phyloP scores from a whole-genome alignment of 441 rosid species.

The Gossypium gossypioides region DNA sequence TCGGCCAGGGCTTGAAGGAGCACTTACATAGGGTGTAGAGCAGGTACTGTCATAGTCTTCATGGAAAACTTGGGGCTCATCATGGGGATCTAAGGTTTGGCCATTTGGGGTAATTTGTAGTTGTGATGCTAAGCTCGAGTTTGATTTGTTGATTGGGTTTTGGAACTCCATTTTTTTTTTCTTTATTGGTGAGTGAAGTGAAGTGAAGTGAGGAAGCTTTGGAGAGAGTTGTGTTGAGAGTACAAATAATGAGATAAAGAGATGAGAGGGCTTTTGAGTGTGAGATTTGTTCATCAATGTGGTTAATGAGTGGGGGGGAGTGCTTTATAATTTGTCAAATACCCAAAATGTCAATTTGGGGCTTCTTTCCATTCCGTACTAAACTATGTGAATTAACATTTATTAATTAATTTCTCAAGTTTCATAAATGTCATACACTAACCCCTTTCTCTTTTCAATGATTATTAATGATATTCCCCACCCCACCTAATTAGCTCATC shows the following conservation, averaged over 20 bases:
- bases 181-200: background rate
- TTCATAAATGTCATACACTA: background rate
- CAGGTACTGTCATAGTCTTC: conserved; percentile 63
- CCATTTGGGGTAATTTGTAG: background rate
- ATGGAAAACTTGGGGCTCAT: conserved; percentile 14
- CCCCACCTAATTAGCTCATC: background rate
- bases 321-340: conserved; percentile 5
- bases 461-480: background rate
- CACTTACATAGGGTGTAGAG: conserved; percentile 89
- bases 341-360: conserved; percentile 7
- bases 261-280: background rate
- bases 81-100: background rate
- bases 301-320: background rate
- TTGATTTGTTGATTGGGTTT: conserved; percentile 13
- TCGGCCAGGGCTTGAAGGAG: conserved; percentile 92
- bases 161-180: conserved; percentile 22
- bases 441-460: background rate
- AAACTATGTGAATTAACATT: background rate
- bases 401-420: background rate
- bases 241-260: background rate
- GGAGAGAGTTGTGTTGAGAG: background rate
- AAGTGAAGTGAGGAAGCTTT: background rate
- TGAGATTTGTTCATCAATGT: background rate
- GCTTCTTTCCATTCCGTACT: background rate
- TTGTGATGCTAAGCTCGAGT: background rate